These are phyloP conservation scores for Acanthochlamys bracteata DNA, from an alignment of 106 monocot genomes.

Conservation along the genomic window DNA sequence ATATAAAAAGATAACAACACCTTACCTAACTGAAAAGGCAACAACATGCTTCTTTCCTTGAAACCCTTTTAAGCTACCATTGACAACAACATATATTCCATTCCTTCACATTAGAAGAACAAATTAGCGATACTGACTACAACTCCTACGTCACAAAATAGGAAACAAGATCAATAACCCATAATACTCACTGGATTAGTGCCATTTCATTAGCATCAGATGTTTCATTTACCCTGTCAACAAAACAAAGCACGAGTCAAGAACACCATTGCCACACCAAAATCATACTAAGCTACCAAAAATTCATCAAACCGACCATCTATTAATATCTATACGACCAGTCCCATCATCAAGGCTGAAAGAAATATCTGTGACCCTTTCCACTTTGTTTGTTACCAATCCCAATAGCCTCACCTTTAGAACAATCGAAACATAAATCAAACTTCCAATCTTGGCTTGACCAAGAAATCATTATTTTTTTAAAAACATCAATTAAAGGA, in stretches of 20 bases:
- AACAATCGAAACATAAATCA: neutral
- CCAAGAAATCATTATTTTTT: neutral
- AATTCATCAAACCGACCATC: conserved; percentile 44
- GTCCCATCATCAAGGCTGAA: conserved; percentile 89
- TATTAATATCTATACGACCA: conserved; percentile 62
- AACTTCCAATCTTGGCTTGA: neutral
- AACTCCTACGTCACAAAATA: neutral
- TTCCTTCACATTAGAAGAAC: conserved; percentile 27
- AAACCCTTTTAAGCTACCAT: conserved; percentile 56
- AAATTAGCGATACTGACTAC: neutral
- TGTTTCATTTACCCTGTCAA: conserved; percentile 58
- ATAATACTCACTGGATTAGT: conserved; percentile 45
- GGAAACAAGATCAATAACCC: neutral
- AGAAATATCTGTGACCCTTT: conserved; percentile 73
- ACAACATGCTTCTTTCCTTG: conserved; percentile 45
- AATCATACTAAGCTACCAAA: no score
- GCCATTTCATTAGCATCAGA: conserved; percentile 82
- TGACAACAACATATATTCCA: conserved; percentile 51
- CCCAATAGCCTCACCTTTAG: conserved; percentile 67
- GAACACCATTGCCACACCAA: no score
- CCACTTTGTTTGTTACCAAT: conserved; percentile 58
- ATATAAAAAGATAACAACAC: neutral
- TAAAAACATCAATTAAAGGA: neutral
- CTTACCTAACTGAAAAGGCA: conserved; percentile 57
- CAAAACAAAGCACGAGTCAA: neutral